phyloP scores from a whole-genome alignment of 169 alveolate genomes.

The Plasmodium ovale region DNA sequence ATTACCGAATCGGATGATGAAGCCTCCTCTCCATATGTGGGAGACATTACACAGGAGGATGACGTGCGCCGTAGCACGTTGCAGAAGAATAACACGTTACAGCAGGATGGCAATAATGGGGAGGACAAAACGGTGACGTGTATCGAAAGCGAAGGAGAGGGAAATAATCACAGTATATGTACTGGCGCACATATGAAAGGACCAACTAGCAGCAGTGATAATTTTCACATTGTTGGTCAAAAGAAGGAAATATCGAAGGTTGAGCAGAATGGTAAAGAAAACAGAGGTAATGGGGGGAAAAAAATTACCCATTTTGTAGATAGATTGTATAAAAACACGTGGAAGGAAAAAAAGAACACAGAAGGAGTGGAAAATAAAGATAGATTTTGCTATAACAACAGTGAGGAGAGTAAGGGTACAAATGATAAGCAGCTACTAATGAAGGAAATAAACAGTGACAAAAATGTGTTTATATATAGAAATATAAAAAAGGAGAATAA shows the following conservation, averaged over 20 bases:
- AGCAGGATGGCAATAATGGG: background rate
- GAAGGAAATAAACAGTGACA: constrained; percentile 19
- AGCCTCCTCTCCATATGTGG: background rate
- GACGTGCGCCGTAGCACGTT: background rate
- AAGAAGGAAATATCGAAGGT: background rate
- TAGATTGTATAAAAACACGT: background rate
- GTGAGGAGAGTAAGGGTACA: background rate
- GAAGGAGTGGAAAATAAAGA: background rate
- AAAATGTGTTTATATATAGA: constrained; percentile 62
- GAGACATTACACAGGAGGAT: background rate
- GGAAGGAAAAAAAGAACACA: background rate
- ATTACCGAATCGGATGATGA: background rate
- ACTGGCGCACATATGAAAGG: too few species aligned
- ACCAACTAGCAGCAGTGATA: background rate
- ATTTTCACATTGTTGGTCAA: background rate
- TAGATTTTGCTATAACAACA: background rate
- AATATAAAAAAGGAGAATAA: constrained; percentile 34
- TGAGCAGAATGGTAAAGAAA: background rate
- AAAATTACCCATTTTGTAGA: constrained; percentile 1
- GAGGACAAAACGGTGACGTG: background rate
- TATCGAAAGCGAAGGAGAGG: too few species aligned
- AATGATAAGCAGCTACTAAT: constrained; percentile 33
- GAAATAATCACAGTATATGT: background rate
- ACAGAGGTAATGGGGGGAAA: background rate
- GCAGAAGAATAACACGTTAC: background rate